Evolutionary conservation across 1,284 basidiomycete species (phyloP), one percentile per base, ranked within the genome.

Genomic region (Boletus subluridellus): DNA sequence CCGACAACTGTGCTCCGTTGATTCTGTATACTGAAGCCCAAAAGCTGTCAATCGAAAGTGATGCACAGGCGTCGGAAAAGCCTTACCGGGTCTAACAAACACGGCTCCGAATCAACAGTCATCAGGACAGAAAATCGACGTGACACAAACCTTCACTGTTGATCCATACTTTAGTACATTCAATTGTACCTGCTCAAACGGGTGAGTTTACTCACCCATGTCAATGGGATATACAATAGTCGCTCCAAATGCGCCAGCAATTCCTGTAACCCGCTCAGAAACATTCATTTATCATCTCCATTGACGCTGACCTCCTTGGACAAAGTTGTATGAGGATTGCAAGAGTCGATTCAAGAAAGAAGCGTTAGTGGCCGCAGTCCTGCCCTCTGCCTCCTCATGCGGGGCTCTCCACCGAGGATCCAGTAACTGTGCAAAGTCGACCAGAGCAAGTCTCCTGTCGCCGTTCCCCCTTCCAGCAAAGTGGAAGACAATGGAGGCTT

Each of bases 151-250:
- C 85, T 90, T 88, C 65, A 89, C 86, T 89, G 47, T 52, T 57
- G n/a, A 57, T 67, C 4, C 67, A 62, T 52, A 49, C 32, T 55
- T 55, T 10, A 59, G 44, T 59, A 47, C 38, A 32, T 39, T 55
- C 42, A 46, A 62, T 57, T 15, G 6, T 52, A 26, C 21, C 12
- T 52, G 51, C 30, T 14, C 21, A 38, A 49, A 54, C 24, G 39
- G 15, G 39, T 12, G 41, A 57, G 57, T 14, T 52, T 35, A 80
- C 89, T 80, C 71, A 88, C 90, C 93, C 74, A 95, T 82, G 76
- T 96, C 94, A 73, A 96, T 96, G 38, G 94, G 94, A 73, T 96
- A 95, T 34, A 96, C 94, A 49, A 94, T 92, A 61, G 88, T 98
- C 54, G 90, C 95, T 65, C 95, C 95, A 63, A 94, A 85, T 30